Base-by-base conservation (phyloP, 495 filamentous ascomycete species). In the Patellaria atrata region DNA sequence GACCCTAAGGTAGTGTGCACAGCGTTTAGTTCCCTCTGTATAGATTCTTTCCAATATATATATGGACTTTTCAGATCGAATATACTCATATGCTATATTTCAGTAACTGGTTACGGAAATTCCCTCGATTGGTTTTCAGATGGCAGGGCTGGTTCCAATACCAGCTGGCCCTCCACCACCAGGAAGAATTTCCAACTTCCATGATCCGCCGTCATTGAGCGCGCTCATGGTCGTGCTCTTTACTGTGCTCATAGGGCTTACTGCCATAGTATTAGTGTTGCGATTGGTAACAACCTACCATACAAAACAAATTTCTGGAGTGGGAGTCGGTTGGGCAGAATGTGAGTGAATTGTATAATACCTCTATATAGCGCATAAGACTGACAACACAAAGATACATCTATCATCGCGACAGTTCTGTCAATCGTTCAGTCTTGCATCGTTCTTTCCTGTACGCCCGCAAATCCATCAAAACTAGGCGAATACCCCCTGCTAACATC, bases 151-250 rank as follows among this genome's bases (percentile, higher is more conserved):
- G 31, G 24, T 22, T 34, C n/a, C 24, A 22, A 22, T 34, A 11
- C 18, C 31, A 22, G 30, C 30, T 11, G 30, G 14, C 16, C n/a
- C 22, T 20, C 37, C 42, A 10, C 42, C 42, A 5, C 24, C 12
- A 12, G 42, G 37, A 1, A 33, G 25, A 10, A 30, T 24, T n/a
- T 18, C 33, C 8, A 32, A 27, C n/a, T 41, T 42, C 18, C 17
- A 22, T n/a, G 24, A 39, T 27, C 37, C 30, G 2, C 10, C 21
- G 14, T 37, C 37, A 2, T 10, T 34, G 9, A 33, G 32, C 10
- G 20, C 27, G 6, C 10, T 35, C 18, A 46, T 40, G 30, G 19
- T 37, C 4, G 16, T 34, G 1, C 24, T 35, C 20, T 38, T 37
- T 5, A 31, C 25, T 15, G 26, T 50, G 22, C 31, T 28, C 5